Evolutionary conservation across 2,329 filamentous ascomycete species (phyloP), one percentile per base, ranked within the genome.

Genomic region (Xylariaceae sp.): DNA sequence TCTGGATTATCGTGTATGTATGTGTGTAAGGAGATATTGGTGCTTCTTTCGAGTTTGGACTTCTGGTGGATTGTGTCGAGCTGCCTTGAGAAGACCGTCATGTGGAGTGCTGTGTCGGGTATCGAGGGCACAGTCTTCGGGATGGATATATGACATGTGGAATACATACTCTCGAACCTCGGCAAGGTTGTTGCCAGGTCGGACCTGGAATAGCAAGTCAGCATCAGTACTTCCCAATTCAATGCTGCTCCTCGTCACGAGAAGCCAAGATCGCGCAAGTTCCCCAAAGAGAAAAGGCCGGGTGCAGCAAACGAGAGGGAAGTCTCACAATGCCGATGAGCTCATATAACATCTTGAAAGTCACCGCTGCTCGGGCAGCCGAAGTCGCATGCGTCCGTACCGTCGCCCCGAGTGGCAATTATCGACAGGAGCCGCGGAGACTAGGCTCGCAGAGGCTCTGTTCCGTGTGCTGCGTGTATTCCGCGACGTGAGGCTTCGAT

Each of bases 161-260:
- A 2, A 49, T n/a, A 76, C 81, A 64, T 84, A 96, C 91, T 97
- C 92, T 84, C 92, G 95, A 67, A 96, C 92, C 80, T 97, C 92
- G 70, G 80, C 77, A 70, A 96, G 76, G 74, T 84, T 92, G 79
- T 89, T 89, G 41, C 21, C 41, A 63, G 91, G 89, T 69, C 94
- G 92, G 76, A 95, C 91, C 94, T 97, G 69, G 15, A 10, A 48
- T n/a, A 13, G 40, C n/a, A 12, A 21, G 47, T 57, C 8, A 50
- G 53, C 13, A 4, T 43, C 7, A 30, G 3, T 6, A 12, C 46
- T 7, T 47, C 26, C 22, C 9, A 0, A 6, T 44, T 19, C 42
- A n/a, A 46, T 16, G 5, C 32, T 21, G 29, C 12, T 21, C 32
- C 18, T 36, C 8, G 50, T 63, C 52, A 62, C 54, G 21, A 26